Base-by-base conservation (phyloP, 352 stramenopile genomes). In the Globisporangium mamillatum region DNA sequence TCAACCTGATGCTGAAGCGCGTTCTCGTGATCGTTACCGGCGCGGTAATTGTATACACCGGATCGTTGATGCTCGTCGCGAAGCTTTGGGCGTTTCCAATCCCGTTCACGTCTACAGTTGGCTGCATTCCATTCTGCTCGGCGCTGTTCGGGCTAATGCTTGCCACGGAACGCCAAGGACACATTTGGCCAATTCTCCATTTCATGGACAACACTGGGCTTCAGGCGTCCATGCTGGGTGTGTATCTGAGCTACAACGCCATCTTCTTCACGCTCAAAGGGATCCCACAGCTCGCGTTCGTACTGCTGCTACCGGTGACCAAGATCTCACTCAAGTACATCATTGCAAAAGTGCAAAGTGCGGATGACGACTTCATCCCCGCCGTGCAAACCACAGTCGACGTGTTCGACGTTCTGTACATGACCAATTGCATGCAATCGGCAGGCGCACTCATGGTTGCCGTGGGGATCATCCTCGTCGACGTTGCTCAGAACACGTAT, bases 341-440 rank as follows among this genome's bases (percentile, higher is more conserved):
- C 9, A 57, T 53, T 32, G 25, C 1, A 2, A 66, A 59, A 36
- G 12, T 60, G 20, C 29, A 59, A 7, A 2, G 5, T 8, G 4
- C 10, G 0, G 48, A 60, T 12, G 52, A 38, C 12, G 61, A 60
- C 29, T 38, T 53, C 50, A 22, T 27, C 1, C 32, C 10, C 0
- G 29, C 48, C 4, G 8, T 59, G 1, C 38, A 3, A 0, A 66
- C 41, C 1, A 78, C 53, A 24, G 48, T 78, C 56, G 72, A 77
- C n/a, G 67, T 78, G 20, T 61, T 72, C 3, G 74, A 80, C 0
- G 78, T 67, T 25, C 73, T 80, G 18, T 81, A 83, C 20, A 68
- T 59, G 18, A 72, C 46, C 24, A 83, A 60, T 14, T 60, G 61
- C 34, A 66, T 66, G 61, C 61, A 66, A 25, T 66, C 61, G 0